phyloP scores from a whole-genome alignment of 306 rosid genomes.

The Abrus precatorius region DNA sequence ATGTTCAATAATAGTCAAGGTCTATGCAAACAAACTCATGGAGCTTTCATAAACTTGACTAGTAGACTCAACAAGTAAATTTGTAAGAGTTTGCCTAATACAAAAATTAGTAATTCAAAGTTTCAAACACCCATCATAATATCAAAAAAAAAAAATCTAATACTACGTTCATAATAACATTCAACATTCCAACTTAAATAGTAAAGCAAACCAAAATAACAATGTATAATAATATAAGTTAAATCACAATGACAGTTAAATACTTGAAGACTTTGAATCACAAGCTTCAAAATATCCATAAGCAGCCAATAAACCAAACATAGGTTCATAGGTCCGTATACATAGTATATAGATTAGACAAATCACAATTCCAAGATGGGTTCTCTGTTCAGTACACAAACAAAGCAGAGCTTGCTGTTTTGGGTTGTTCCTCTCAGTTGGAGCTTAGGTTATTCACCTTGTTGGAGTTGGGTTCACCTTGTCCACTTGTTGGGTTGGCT shows the following conservation, averaged over 20 bases:
- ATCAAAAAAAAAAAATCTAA: background rate
- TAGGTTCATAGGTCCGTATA: background rate
- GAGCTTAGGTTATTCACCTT: background rate
- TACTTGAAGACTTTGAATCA: background rate
- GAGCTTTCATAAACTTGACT: too few species aligned
- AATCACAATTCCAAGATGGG: background rate
- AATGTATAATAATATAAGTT: background rate
- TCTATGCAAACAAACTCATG: too few species aligned
- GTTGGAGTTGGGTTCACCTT: background rate
- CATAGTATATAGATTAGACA: background rate
- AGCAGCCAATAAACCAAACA: background rate
- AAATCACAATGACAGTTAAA: background rate
- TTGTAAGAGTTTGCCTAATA: background rate
- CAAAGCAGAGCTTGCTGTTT: background rate
- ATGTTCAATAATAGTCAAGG: background rate
- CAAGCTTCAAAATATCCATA: background rate
- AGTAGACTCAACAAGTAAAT: too few species aligned
- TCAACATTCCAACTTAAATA: background rate
- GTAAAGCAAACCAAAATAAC: background rate
- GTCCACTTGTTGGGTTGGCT: background rate
- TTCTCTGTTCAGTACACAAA: background rate
- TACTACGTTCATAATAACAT: background rate
- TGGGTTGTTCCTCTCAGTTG: background rate
- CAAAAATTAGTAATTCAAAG: background rate
- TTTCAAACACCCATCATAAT: background rate